Evolutionary conservation across 768 basidiomycete genomes (phyloP), one percentile per base, ranked within the genome.

Genomic region (Phanerodontia chrysosporium): DNA sequence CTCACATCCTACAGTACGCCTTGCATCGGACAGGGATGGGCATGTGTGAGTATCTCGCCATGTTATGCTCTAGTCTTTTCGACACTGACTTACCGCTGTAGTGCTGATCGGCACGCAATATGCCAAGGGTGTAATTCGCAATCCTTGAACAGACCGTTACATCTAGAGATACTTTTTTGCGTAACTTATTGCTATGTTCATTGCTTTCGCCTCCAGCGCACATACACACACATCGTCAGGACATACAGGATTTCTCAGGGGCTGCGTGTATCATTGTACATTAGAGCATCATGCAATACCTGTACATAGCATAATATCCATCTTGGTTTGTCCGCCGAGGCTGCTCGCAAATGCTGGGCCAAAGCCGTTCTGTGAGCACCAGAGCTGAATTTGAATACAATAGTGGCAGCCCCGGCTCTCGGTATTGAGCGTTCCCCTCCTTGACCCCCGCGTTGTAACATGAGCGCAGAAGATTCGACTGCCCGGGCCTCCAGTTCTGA

Each of bases 1-100:
- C 42, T 52, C 22, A 42, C 5, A 22, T 24, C 22, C 7, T 46
- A 7, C 35, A 68, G 67, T 68, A 60, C 30, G 42, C 65, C 1
- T 58, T 69, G 14, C 58, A 62, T 21, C 61, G 66, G 10, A 67
- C 64, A 5, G 68, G 68, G 7, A 69, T 69, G 66, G 66, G 66
- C 51, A 67, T 69, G 16, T 35, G 66, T 69, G 42, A 9, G 58
- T 62, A 16, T 18, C 18, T 42, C 39, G 16, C 18, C 16, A 48
- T 55, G 3, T 27, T 24, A 1, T 21, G 2, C 4, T 14, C 29
- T 29, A 2, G 7, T 1, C 36, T 39, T 18, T 13, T 7, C 3
- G 36, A 49, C 30, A 24, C 48, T 58, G 8, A 36, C 46, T 13
- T 22, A 13, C 18, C 18, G 9, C 14, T 22, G 4, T 30, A 58